phyloP scores from a whole-genome alignment of 768 basidiomycete species.

The Daedaleopsis sinensis region DNA sequence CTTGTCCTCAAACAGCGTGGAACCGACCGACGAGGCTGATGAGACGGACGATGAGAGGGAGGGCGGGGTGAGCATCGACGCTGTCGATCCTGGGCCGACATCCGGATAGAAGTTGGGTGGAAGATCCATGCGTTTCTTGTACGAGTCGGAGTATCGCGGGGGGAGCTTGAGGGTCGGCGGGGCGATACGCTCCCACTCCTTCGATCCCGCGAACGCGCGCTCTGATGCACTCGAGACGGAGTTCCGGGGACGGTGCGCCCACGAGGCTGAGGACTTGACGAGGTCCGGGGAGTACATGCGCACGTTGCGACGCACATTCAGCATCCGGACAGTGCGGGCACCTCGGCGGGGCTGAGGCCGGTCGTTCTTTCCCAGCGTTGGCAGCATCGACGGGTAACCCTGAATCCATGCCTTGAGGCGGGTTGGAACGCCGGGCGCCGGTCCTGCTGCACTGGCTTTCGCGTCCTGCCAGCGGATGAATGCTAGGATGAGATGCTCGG shows the following conservation, averaged over 20 bases:
- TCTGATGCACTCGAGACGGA: slow-evolving; percentile 30
- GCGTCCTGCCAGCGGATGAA: slow-evolving; percentile 83
- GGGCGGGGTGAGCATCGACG: slow-evolving; percentile 38
- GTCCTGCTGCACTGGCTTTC: slow-evolving; percentile 48
- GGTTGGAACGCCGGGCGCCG: slow-evolving; percentile 69
- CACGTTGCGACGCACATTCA: slow-evolving; percentile 78
- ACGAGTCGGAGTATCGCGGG: slow-evolving; percentile 74
- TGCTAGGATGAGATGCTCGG: slow-evolving; percentile 90
- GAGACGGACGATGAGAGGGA: slow-evolving; percentile 39
- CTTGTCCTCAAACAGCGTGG: slow-evolving; percentile 34
- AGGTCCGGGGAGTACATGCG: slow-evolving; percentile 88
- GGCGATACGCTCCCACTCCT: slow-evolving; percentile 79
- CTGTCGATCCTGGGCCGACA: slow-evolving; percentile 29
- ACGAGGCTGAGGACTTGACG: slow-evolving; percentile 61
- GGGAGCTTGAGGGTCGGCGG: slow-evolving; percentile 60
- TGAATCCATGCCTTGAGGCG: slow-evolving; percentile 92
- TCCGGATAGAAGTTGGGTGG: slow-evolving; percentile 61
- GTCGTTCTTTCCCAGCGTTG: slow-evolving; percentile 54
- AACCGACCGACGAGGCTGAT: slow-evolving; percentile 39
- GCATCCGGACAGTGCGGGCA: slow-evolving; percentile 74
- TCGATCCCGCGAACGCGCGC: slow-evolving; percentile 57
- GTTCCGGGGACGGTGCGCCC: slow-evolving; percentile 43
- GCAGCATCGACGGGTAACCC: slow-evolving; percentile 83
- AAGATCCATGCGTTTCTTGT: slow-evolving; percentile 77
- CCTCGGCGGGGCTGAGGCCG: slow-evolving; percentile 73